Conservation (phyloP, 2,329 filamentous ascomycete genomes). For the Xylariaceae sp. region DNA sequence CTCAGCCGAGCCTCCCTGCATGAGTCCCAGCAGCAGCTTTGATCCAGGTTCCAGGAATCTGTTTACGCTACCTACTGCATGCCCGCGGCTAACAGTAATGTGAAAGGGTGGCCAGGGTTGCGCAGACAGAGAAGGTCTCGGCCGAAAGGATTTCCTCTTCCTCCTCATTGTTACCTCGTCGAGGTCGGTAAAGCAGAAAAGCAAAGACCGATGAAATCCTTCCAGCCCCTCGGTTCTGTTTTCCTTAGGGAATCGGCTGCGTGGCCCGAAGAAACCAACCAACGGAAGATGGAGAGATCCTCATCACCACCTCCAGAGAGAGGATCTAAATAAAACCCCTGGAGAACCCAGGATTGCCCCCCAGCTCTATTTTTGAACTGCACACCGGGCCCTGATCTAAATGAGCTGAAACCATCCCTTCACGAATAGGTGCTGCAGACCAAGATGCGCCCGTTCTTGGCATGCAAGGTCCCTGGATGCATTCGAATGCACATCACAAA, state of each 20-base stretch:
- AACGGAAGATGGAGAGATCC: slow-evolving; percentile 11
- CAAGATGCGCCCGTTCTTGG: background rate
- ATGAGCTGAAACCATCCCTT: background rate
- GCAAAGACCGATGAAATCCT: slow-evolving; percentile 1
- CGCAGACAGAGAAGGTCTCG: slow-evolving; percentile 13
- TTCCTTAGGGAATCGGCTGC: background rate
- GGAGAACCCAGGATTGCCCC: background rate
- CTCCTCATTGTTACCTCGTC: background rate
- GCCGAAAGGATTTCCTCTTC: slow-evolving; percentile 8
- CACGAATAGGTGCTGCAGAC: background rate
- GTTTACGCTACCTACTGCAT: slow-evolving; percentile 13
- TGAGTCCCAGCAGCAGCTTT: slow-evolving; percentile 14
- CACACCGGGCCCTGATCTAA: background rate
- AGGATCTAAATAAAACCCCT: slow-evolving; percentile 12
- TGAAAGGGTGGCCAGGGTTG: slow-evolving; percentile 13
- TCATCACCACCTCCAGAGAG: slow-evolving; percentile 6
- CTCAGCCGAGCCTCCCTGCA: slow-evolving; percentile 13
- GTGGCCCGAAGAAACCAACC: background rate
- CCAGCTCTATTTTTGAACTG: slow-evolving; percentile 12
- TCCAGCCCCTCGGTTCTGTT: background rate
- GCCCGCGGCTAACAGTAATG: slow-evolving; percentile 16
- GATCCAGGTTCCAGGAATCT: slow-evolving; percentile 17
- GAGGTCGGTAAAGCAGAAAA: background rate
- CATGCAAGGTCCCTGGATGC: slow-evolving; percentile 7
- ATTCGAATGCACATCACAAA: slow-evolving; percentile 16